A percentile compares a stretch with the other conserved stretches of the same genome.
Evolutionary conservation across 306 rosid genomes (phyloP).

Genomic region (Cucurbita argyrosperma): DNA sequence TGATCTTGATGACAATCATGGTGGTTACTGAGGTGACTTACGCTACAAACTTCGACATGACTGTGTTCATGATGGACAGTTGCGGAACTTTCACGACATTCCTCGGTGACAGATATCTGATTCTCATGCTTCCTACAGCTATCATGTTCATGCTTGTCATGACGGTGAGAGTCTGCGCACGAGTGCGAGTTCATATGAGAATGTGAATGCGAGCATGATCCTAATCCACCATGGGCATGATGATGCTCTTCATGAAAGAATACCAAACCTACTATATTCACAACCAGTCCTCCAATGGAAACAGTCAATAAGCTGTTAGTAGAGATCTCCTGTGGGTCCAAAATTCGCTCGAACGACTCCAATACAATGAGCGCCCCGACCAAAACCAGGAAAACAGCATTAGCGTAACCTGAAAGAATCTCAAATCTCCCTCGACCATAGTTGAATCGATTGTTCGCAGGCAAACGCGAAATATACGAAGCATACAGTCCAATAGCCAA

Average conservation of each 20-base stretch:
- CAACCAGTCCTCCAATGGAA: conserved; percentile 77
- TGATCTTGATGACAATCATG: background rate
- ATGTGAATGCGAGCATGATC: conserved; percentile 45
- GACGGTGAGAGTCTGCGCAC: background rate
- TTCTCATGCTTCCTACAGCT: conserved; percentile 20
- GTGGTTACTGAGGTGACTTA: background rate
- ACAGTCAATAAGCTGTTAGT: conserved; percentile 63
- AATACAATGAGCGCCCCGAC: conserved; percentile 84
- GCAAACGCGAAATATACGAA: conserved; percentile 81
- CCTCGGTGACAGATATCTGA: conserved; percentile 21
- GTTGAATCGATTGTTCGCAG: conserved; percentile 62
- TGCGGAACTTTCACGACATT: conserved; percentile 21
- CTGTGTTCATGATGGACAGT: conserved; percentile 20
- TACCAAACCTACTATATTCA: conserved; percentile 69
- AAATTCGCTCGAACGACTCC: conserved; percentile 84
- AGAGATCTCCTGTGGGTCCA: conserved; percentile 89
- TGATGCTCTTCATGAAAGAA: conserved; percentile 97
- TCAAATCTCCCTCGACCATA: conserved; percentile 91
- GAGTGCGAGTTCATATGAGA: background rate
- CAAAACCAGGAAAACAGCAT: conserved; percentile 84
- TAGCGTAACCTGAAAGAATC: conserved; percentile 76
- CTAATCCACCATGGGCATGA: conserved; percentile 80
- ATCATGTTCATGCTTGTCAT: conserved; percentile 17
- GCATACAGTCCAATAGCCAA: conserved; percentile 91
- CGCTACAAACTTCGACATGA: background rate